A percentile compares a stretch with the other conserved stretches of the same genome.
Conservation (phyloP, 2,329 filamentous ascomycete genomes). For the Erysiphe pulchra region DNA sequence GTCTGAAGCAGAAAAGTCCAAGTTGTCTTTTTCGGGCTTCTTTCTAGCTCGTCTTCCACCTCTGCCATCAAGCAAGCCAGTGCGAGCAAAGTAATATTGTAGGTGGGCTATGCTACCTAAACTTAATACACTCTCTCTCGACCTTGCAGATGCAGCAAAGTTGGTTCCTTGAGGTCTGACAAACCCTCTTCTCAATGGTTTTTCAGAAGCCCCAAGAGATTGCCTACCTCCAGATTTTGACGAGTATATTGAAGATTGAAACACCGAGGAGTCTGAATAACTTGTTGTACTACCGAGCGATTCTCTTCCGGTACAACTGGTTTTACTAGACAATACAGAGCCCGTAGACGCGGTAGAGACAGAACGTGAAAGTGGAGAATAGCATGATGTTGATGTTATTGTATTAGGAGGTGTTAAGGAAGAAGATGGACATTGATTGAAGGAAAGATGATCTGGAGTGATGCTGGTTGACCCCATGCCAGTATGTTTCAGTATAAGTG, state of each 20-base stretch:
- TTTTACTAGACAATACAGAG: conserved; percentile 23
- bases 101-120: conserved; percentile 89
- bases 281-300: conserved; percentile 24
- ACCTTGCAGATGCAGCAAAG: conserved; percentile 74
- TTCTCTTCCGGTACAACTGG: conserved; percentile 20
- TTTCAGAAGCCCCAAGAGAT: conserved; percentile 17
- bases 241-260: conserved; percentile 30
- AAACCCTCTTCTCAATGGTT: conserved; percentile 16
- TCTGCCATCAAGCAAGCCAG: conserved; percentile 78
- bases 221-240: conserved; percentile 21
- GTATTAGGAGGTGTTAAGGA: conserved; percentile 14
- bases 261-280: conserved; percentile 22
- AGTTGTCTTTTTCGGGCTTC: conserved; percentile 25
- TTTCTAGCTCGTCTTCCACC: conserved; percentile 62
- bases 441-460: conserved; percentile 7
- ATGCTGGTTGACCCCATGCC: background rate
- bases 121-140: conserved; percentile 85
- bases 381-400: conserved; percentile 34
- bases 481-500: too few relatives aligned
- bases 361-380: conserved; percentile 33
- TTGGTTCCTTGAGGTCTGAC: conserved; percentile 18
- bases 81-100: conserved; percentile 95
- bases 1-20: conserved; percentile 31
- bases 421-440: conserved; percentile 27
- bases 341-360: conserved; percentile 27